phyloP scores from a whole-genome alignment of 2,329 filamentous ascomycete genomes.

The Leptoxyphium fumago region DNA sequence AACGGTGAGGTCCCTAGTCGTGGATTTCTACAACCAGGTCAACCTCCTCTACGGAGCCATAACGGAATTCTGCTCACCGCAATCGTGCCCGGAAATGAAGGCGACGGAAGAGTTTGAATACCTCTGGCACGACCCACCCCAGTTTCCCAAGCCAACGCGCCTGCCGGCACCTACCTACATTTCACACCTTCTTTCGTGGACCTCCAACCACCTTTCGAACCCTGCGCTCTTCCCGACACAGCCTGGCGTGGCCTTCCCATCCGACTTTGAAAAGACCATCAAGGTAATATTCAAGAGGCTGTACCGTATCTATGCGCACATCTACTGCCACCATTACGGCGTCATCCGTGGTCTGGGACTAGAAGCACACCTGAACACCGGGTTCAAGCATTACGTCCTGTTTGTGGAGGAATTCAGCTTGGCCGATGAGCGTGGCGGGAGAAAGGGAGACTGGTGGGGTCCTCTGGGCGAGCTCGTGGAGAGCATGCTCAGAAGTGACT shows the following conservation, averaged over 20 bases:
- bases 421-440: conserved; percentile 58
- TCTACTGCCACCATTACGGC: conserved; percentile 97
- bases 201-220: conserved; percentile 90
- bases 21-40: conserved; percentile 99
- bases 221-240: conserved; percentile 69
- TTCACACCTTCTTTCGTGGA: conserved; percentile 94
- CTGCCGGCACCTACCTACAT: conserved; percentile 97
- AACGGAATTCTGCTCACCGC: conserved; percentile 95
- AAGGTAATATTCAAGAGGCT: conserved; percentile 99
- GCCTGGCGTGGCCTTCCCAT: conserved; percentile 76
- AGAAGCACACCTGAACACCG: conserved; percentile 94
- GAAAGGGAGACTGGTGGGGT: conserved; percentile 72
- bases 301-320: conserved; percentile 92
- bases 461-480: conserved; percentile 90
- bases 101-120: conserved; percentile 99
- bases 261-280: conserved; percentile 81
- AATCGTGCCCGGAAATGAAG: conserved; percentile 98
- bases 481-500: conserved; percentile 93
- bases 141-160: conserved; percentile 91
- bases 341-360: conserved; percentile 89
- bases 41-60: conserved; percentile 97
- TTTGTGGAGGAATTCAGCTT: conserved; percentile 95
- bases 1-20: conserved; percentile 43
- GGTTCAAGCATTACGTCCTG: conserved; percentile 98
- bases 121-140: conserved; percentile 92